Evolutionary conservation across 2,329 filamentous ascomycete species (phyloP).

Genomic region (Helicocarpus griseus): DNA sequence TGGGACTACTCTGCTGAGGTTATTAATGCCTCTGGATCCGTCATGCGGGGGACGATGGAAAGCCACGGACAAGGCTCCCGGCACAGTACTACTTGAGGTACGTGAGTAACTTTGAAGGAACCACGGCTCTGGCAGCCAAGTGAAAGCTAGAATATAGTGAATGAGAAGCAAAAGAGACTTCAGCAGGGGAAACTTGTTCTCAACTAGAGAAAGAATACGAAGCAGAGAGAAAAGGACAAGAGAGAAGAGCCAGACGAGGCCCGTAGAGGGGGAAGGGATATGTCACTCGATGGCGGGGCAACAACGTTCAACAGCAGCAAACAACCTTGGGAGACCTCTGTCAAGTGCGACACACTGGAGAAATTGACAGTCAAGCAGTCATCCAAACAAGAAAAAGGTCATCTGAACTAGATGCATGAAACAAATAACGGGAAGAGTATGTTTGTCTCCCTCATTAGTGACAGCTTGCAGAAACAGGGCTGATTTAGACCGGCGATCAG

Average conservation of each 20-base stretch:
- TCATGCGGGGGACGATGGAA: no score
- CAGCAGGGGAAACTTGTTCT: no score
- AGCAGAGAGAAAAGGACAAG: not conserved
- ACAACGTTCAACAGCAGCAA: not conserved
- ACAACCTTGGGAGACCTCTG: no score
- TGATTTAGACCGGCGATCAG: no score
- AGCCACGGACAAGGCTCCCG: no score
- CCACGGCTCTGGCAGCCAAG: not conserved
- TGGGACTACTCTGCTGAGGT: no score
- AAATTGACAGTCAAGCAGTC: not conserved
- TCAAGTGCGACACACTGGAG: not conserved
- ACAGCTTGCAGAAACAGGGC: no score
- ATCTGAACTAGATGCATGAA: not conserved
- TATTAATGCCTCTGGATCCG: no score
- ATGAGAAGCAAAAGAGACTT: not conserved
- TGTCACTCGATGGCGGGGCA: not conserved
- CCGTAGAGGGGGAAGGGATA: not conserved
- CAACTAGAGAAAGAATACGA: no score
- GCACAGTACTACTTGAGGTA: no score
- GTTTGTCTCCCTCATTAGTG: not conserved
- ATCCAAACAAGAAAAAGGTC: not conserved
- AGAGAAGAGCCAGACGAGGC: not conserved
- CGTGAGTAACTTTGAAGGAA: not conserved
- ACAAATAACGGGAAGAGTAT: not conserved
- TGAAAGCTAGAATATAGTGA: no score